Evolutionary conservation across 768 basidiomycete genomes (phyloP).

Genomic region (Hydnomerulius pinastri): DNA sequence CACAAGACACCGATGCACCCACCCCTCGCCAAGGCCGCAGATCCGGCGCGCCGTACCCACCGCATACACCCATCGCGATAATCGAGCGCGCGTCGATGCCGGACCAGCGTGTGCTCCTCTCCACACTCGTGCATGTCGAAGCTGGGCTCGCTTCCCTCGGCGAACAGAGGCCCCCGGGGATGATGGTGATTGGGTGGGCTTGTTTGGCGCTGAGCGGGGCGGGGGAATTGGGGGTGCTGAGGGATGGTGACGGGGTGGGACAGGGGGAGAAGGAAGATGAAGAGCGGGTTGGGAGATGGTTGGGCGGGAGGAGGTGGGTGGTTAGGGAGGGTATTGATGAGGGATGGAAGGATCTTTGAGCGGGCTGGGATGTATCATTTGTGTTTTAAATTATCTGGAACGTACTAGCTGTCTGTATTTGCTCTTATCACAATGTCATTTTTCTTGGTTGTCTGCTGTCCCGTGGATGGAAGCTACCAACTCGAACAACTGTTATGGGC

Average conservation of each 20-base stretch:
- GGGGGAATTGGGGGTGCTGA: slow-evolving; percentile 74
- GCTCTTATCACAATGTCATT: too few species aligned
- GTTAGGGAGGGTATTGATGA: slow-evolving; percentile 62
- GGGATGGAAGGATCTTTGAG: slow-evolving; percentile 38
- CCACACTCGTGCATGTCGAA: slow-evolving; percentile 73
- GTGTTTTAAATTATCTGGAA: too few species aligned
- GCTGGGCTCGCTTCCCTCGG: slow-evolving; percentile 71
- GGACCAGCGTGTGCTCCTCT: slow-evolving; percentile 84
- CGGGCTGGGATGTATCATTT: too few species aligned
- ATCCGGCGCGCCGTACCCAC: slow-evolving; percentile 66
- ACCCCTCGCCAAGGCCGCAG: slow-evolving; percentile 39
- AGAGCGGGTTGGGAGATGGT: slow-evolving; percentile 57
- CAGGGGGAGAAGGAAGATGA: slow-evolving; percentile 31
- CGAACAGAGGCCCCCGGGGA: slow-evolving; percentile 92
- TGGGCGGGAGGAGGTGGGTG: slow-evolving; percentile 59
- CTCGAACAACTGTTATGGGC: too few species aligned
- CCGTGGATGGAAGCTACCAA: too few species aligned
- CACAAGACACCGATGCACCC: not conserved
- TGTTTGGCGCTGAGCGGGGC: slow-evolving; percentile 72
- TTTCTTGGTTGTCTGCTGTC: too few species aligned
- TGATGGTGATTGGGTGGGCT: slow-evolving; percentile 95
- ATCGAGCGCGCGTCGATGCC: slow-evolving; percentile 94
- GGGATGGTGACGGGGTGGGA: slow-evolving; percentile 44
- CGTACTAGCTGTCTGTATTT: too few species aligned
- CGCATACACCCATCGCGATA: slow-evolving; percentile 82